phyloP scores from a whole-genome alignment of 2,329 filamentous ascomycete genomes.

The Didymella lethalis region DNA sequence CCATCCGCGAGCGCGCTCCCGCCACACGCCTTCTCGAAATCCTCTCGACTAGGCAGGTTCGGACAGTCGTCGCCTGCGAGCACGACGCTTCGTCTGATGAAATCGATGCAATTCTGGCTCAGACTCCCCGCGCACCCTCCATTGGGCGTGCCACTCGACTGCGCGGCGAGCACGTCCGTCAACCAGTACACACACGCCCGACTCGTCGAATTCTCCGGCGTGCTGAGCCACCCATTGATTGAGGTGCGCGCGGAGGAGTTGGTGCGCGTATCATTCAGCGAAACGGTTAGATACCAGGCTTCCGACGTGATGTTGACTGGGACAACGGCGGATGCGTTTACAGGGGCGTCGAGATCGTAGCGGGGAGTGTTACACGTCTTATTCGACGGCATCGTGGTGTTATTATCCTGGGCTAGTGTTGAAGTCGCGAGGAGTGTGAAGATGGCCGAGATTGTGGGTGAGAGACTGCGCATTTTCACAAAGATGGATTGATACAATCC shows the following conservation, averaged over 20 bases:
- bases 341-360: not conserved
- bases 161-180: not conserved
- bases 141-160: not conserved
- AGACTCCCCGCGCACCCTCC: not conserved
- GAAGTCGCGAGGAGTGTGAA: not conserved
- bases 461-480: not conserved
- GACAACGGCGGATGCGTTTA: conserved; percentile 5
- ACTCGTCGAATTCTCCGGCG: not conserved
- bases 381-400: not conserved
- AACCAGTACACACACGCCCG: not conserved
- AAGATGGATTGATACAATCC: not conserved
- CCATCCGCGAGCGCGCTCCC: not conserved
- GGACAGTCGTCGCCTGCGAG: not conserved
- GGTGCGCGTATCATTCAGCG: conserved; percentile 6
- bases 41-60: not conserved
- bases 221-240: not conserved
- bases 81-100: not conserved
- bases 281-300: conserved; percentile 5
- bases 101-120: not conserved
- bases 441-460: not conserved
- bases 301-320: not conserved
- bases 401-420: not conserved
- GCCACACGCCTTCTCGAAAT: not conserved
- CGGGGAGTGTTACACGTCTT: not conserved
- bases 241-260: not conserved